A percentile compares a stretch with the other conserved stretches of the same genome.
These are phyloP conservation scores for Diaporthe citrichinensis DNA, from an alignment of 2,329 filamentous ascomycete genomes.

Conservation along the genomic window DNA sequence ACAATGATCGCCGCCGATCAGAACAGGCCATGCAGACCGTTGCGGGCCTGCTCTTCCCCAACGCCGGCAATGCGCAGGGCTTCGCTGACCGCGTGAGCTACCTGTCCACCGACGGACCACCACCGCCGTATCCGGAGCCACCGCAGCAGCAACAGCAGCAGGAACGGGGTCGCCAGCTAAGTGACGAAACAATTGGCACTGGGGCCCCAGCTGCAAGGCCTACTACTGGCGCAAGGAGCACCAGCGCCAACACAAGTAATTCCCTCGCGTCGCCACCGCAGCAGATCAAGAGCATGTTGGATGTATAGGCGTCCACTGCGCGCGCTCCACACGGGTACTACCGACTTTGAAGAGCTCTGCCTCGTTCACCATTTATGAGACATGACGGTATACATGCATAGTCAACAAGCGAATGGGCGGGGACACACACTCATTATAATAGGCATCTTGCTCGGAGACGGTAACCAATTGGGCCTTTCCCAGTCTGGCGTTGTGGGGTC, in stretches of 20 bases:
- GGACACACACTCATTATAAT: conserved; percentile 22
- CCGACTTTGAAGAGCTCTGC: neutral
- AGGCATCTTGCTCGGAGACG: conserved; percentile 10
- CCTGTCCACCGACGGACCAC: conserved; percentile 60
- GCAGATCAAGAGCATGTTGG: conserved; percentile 71
- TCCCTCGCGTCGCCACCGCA: conserved; percentile 66
- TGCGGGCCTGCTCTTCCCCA: conserved; percentile 65
- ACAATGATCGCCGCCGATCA: conserved; percentile 59
- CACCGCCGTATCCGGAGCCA: conserved; percentile 56
- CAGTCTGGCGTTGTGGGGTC: conserved; percentile 5
- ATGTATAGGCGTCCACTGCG: conserved; percentile 56
- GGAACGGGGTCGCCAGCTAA: conserved; percentile 46
- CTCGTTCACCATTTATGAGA: conserved; percentile 14
- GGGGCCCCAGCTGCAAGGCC: conserved; percentile 44
- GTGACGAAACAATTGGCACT: conserved; percentile 12
- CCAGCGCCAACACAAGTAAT: conserved; percentile 61
- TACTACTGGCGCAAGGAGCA: conserved; percentile 56
- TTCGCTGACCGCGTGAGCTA: conserved; percentile 55
- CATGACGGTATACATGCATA: neutral
- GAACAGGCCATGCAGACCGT: conserved; percentile 61
- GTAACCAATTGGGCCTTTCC: neutral
- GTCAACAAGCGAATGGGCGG: neutral
- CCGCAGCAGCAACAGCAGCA: conserved; percentile 43
- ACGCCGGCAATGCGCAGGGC: conserved; percentile 48
- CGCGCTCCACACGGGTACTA: neutral